A percentile compares a stretch with the other conserved stretches of the same genome.
phyloP scores from a whole-genome alignment of 1,284 basidiomycete species.

The Laetiporus sulphureus region DNA sequence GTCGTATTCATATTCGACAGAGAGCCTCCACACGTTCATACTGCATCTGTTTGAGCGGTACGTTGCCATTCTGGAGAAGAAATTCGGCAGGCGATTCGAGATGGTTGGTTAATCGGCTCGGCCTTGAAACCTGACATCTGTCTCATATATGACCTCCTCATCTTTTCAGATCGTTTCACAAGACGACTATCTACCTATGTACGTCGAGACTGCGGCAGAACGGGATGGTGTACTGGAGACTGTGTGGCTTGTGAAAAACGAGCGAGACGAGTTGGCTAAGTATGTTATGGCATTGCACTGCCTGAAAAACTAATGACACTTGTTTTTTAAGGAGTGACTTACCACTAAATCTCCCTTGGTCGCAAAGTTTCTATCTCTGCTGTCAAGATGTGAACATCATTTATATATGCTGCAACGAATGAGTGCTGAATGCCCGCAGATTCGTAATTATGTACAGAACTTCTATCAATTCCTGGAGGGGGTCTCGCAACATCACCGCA shows the following conservation, averaged over 20 bases:
- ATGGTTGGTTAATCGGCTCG: slow-evolving; percentile 39
- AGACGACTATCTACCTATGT: slow-evolving; percentile 93
- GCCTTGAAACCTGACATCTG: not conserved
- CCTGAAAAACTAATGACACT: not conserved
- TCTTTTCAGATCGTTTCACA: slow-evolving; percentile 70
- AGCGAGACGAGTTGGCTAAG: slow-evolving; percentile 59
- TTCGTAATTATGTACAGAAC: slow-evolving; percentile 89
- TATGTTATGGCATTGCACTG: slow-evolving; percentile 28
- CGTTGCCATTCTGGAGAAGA: slow-evolving; percentile 73
- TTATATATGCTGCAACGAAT: slow-evolving; percentile 1
- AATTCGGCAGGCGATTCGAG: slow-evolving; percentile 82
- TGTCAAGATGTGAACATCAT: slow-evolving; percentile 67
- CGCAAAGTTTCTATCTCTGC: slow-evolving; percentile 90
- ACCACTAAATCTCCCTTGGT: slow-evolving; percentile 87
- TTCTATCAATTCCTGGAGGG: slow-evolving; percentile 98
- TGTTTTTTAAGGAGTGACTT: slow-evolving; percentile 64
- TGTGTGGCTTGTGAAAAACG: slow-evolving; percentile 79
- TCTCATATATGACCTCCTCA: too few species aligned
- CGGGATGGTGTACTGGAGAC: slow-evolving; percentile 74
- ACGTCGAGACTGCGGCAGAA: slow-evolving; percentile 68
- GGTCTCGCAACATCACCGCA: slow-evolving; percentile 84
- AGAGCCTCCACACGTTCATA: slow-evolving; percentile 79
- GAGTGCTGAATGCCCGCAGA: slow-evolving; percentile 47
- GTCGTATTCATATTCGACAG: slow-evolving; percentile 84
- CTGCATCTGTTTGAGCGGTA: slow-evolving; percentile 90